Base-by-base conservation (phyloP, 2,329 filamentous ascomycete species). In the Fusarium liriodendri region DNA sequence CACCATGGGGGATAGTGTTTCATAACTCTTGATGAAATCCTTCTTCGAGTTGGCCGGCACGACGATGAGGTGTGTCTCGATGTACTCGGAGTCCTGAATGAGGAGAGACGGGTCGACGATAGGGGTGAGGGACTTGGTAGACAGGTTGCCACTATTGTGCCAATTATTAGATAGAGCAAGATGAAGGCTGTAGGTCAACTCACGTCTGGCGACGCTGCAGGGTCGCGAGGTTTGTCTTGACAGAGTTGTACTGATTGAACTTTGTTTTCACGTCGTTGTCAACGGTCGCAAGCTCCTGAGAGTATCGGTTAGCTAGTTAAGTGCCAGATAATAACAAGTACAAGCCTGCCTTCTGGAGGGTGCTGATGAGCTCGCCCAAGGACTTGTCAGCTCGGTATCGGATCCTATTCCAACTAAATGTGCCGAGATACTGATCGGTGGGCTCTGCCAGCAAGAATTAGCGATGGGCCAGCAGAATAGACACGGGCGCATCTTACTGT, bases 201-300 rank as follows among this genome's bases (percentile, higher is more conserved):
- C 84, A 95, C 93, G 94, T 97, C 84, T 98, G 95, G 83, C 93
- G 95, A 77, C 96, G 91, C 83, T 98, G 93, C 61, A 98, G 87
- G 25, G 93, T 87, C 35, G 93, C 91, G 52, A 98, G 90, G 74
- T 92, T 96, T 63, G 94, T 93, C 86, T 97, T 98, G 80, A 96
- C 91, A 71, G 93, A 89, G 85, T 96, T 98, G 87, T 98, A 98
- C 85, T 98, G 95, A 82, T 90, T 94, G 86, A 96, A 95, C 84
- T 98, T 98, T 80, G 90, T 89, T 83, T 97, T 97, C 84, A 98
- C 94, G 82, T 98, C 97, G 82, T 95, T 98, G 86, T 99, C 97
- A 80, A 97, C 95, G 65, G 94, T 97, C 71, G 92, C 89, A 64
- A 97, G 90, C 86, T 98, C 97, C 94, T 97, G 54, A 40, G 66